Percentiles rank a stretch among this genome's conserved stretches.
phyloP scores from a whole-genome alignment of 2,329 filamentous ascomycete species.

The Leptodontidium sp. region DNA sequence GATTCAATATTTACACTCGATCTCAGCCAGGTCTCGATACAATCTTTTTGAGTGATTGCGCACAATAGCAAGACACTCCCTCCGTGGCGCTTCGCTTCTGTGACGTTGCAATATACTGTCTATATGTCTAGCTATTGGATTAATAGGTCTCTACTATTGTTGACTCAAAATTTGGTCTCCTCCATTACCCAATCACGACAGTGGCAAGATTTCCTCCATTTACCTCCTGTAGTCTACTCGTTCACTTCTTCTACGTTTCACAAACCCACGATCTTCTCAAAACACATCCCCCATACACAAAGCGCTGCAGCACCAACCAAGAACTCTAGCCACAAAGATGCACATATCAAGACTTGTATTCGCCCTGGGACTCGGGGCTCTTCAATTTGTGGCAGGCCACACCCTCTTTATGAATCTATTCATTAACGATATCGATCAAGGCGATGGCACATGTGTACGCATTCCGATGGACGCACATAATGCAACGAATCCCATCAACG shows the following conservation, averaged over 20 bases:
- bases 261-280: neutral
- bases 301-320: neutral
- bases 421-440: constrained; percentile 68
- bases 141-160: neutral
- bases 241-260: neutral
- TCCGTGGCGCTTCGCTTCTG: neutral
- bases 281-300: neutral
- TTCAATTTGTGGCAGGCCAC: constrained; percentile 57
- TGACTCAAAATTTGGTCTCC: neutral
- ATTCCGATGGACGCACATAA: constrained; percentile 63
- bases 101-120: neutral
- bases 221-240: neutral
- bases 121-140: neutral
- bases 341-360: constrained; percentile 20
- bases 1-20: neutral
- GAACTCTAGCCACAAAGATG: constrained; percentile 14
- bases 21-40: neutral
- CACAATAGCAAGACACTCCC: constrained; percentile 3
- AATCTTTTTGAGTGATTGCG: neutral
- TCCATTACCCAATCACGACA: neutral
- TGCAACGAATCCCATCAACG: constrained; percentile 64
- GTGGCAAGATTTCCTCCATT: neutral
- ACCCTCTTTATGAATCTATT: constrained; percentile 71
- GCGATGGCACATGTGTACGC: constrained; percentile 75
- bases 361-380: constrained; percentile 31